Percentiles rank a stretch among this genome's conserved stretches.
These are phyloP conservation scores for Phenoliferia sp. DNA, from an alignment of 1,284 basidiomycete species.

Conservation along the genomic window DNA sequence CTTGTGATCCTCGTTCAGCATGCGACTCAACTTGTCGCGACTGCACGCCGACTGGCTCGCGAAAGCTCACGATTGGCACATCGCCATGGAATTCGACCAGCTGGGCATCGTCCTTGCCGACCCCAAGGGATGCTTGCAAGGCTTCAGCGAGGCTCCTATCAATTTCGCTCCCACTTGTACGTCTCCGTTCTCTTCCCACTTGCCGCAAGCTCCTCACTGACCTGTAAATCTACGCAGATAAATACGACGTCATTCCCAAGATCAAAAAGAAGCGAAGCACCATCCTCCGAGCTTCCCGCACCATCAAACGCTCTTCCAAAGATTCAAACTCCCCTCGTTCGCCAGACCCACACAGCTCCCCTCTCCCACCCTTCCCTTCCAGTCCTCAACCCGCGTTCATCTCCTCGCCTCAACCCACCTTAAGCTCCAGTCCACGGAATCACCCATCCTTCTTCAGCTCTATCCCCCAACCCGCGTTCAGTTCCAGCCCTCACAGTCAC, in stretches of 20 bases:
- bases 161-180: slow-evolving; percentile 57
- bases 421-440: not conserved
- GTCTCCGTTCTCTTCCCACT: not conserved
- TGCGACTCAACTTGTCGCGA: slow-evolving; percentile 50
- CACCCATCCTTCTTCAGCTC: not conserved
- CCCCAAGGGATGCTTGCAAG: slow-evolving; percentile 49
- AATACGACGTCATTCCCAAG: slow-evolving; percentile 17
- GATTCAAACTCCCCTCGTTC: not conserved
- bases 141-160: slow-evolving; percentile 66
- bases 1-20: slow-evolving; percentile 39
- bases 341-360: not conserved
- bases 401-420: too few relatives aligned
- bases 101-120: slow-evolving; percentile 62
- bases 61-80: slow-evolving; percentile 44
- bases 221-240: slow-evolving; percentile 6
- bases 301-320: not conserved
- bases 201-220: not conserved
- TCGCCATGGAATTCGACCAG: slow-evolving; percentile 64
- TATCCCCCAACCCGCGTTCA: not conserved
- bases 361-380: too few relatives aligned
- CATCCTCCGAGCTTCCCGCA: slow-evolving; percentile 9
- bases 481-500: not conserved
- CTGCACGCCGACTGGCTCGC: slow-evolving; percentile 54
- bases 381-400: too few relatives aligned
- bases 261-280: slow-evolving; percentile 16